Conservation (phyloP, 1,284 basidiomycete species). For the Thecaphora thlaspeos region DNA sequence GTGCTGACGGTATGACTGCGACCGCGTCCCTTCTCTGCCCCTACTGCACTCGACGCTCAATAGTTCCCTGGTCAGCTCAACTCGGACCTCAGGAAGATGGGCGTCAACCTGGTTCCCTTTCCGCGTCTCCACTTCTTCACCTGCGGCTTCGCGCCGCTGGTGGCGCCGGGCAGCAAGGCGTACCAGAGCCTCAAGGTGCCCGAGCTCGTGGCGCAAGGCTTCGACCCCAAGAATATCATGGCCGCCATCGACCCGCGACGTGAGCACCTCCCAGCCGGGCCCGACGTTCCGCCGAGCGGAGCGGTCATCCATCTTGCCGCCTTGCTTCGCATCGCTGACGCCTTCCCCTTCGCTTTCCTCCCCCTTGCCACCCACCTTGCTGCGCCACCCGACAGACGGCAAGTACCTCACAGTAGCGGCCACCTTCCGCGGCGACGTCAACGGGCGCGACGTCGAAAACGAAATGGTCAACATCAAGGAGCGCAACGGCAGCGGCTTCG, state of each 20-base stretch:
- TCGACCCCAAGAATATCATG: conserved; percentile 56
- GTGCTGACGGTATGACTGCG: too few species aligned
- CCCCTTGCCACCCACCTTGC: too few species aligned
- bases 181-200: conserved; percentile 62
- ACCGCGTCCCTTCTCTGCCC: too few species aligned
- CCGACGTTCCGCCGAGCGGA: too few species aligned
- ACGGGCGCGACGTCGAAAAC: conserved; percentile 60
- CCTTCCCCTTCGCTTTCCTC: too few species aligned
- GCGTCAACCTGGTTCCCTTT: conserved; percentile 72
- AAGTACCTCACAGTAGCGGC: conserved; percentile 82
- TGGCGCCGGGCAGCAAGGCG: conserved; percentile 58
- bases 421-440: conserved; percentile 64
- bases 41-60: conserved; percentile 65
- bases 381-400: conserved; percentile 65
- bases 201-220: conserved; percentile 51
- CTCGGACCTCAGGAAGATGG: conserved; percentile 88
- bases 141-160: conserved; percentile 57
- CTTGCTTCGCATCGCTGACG: too few species aligned
- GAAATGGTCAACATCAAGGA: conserved; percentile 56
- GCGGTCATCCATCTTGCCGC: too few species aligned
- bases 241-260: conserved; percentile 69
- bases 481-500: conserved; percentile 51
- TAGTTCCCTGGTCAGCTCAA: conserved; percentile 96
- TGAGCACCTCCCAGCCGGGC: too few species aligned
- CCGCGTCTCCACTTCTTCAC: conserved; percentile 59